Evolutionary conservation across 1,139 yeast genomes (phyloP).

Genomic region (Taphrina populina): DNA sequence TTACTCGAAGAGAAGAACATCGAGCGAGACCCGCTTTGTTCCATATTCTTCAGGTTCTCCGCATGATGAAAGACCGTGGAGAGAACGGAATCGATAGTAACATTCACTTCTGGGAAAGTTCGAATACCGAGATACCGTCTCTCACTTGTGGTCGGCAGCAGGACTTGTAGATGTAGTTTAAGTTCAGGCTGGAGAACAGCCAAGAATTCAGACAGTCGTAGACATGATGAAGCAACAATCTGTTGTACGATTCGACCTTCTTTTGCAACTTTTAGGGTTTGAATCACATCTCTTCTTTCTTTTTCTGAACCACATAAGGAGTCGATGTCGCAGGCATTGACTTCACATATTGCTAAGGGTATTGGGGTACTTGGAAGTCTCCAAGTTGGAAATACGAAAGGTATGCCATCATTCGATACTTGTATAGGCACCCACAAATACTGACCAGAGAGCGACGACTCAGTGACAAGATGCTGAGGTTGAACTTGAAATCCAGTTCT

Average conservation of each 20-base stretch:
- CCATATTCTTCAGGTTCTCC: slow-evolving; percentile 13
- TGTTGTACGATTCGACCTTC: background rate
- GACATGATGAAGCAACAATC: slow-evolving; percentile 42
- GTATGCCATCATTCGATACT: slow-evolving; percentile 76
- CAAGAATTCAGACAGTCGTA: slow-evolving; percentile 48
- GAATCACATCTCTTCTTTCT: background rate
- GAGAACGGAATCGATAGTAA: slow-evolving; percentile 71
- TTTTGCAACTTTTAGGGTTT: background rate
- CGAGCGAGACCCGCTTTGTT: slow-evolving; percentile 34
- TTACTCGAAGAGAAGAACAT: slow-evolving; percentile 80
- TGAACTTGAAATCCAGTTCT: slow-evolving; percentile 7
- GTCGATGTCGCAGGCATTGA: slow-evolving; percentile 6
- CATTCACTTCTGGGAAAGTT: slow-evolving; percentile 56
- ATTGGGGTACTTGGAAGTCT: slow-evolving; percentile 1
- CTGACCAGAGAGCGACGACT: slow-evolving; percentile 82
- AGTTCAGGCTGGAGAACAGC: slow-evolving; percentile 57
- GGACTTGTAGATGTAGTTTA: slow-evolving; percentile 72
- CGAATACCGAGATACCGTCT: slow-evolving; percentile 52
- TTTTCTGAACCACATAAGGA: background rate
- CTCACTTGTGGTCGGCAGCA: slow-evolving; percentile 76
- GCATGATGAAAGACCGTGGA: slow-evolving; percentile 77
- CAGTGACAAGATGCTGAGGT: slow-evolving; percentile 60
- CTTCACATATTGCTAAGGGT: slow-evolving; percentile 3
- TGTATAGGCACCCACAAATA: slow-evolving; percentile 72
- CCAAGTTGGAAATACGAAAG: slow-evolving; percentile 66